Base-by-base conservation (phyloP, 257 asterid genomes). In the Petrea volubilis region DNA sequence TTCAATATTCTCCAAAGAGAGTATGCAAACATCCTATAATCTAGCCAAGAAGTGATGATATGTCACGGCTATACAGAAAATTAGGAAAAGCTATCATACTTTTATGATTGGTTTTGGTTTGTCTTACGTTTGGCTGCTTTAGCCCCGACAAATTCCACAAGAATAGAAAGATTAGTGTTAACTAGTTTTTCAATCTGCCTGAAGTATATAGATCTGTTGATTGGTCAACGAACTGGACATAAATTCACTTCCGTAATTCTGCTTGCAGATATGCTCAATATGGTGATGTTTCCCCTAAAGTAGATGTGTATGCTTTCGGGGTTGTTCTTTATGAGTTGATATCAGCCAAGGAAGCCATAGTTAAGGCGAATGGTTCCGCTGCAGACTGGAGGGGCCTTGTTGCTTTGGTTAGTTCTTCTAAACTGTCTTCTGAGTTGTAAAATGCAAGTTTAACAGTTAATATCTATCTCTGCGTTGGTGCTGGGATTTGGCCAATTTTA, bases 231-330 rank as follows among this genome's bases (percentile, higher is more conserved):
- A 6, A 51, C 29, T 3, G 51, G 62, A 13, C 64, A 49, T 36
- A 18, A 29, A 34, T 56, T 72, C 18, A 33, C 21, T 33, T 14
- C 38, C 11, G 10, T 66, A 25, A 60, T 74, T 77, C 58, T 79
- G 24, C 64, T 55, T 72, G 78, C 89, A 94, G 98, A 82, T 93
- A 93, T 75, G 97, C 98, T 15, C 96, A 84, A 69, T 93, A 89
- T 43, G 97, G 98, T 5, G 94, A 87, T 43, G 90, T 90, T 51
- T 85, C 98, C 66, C 96, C 98, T 15, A 91, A 93, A 89, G 90
- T 93, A 24, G 98, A 93, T 50, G 98, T 93, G 52, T 93, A 86
- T 78, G 98, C 98, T 33, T 91, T 93, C 72, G 98, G 98, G 21
- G 98, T 93, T 53, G 98, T 93, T 62, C 86, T 89, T 64, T 93